A percentile compares a stretch with the other conserved stretches of the same genome.
Evolutionary conservation across 306 rosid species (phyloP).

Genomic region (Cicer cuneatum): DNA sequence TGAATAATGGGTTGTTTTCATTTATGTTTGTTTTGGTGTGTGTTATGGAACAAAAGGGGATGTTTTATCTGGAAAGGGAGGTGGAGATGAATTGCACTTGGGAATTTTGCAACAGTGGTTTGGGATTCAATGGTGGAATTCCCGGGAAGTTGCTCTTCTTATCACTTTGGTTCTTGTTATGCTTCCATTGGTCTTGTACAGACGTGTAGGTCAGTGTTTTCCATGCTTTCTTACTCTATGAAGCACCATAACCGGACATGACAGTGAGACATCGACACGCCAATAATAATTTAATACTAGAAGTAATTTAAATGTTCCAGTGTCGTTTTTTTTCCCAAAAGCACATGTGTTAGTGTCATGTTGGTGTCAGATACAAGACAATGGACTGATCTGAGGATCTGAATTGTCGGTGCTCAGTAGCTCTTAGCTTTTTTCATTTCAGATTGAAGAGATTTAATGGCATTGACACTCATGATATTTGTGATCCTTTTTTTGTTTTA

Average conservation of each 20-base stretch:
- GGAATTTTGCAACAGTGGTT: constrained; percentile 94
- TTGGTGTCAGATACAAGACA: no score
- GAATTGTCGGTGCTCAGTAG: no score
- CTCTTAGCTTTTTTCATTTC: not conserved
- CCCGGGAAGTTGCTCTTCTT: constrained; percentile 70
- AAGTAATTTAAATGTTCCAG: no score
- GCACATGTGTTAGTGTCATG: no score
- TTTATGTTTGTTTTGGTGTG: not conserved
- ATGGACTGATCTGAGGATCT: no score
- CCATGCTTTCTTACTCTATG: constrained; percentile 6
- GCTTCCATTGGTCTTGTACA: constrained; percentile 74
- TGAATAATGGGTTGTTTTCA: not conserved
- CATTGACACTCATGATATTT: not conserved
- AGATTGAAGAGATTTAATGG: constrained; percentile 4
- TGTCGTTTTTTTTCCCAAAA: no score
- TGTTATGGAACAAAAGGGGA: constrained; percentile 63
- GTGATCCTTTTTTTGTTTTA: not conserved
- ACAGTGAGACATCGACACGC: no score
- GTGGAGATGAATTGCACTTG: constrained; percentile 63
- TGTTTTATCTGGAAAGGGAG: constrained; percentile 71
- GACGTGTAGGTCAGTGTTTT: constrained; percentile 73
- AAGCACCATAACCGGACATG: no score
- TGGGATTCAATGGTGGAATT: constrained; percentile 97
- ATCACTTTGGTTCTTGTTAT: constrained; percentile 62
- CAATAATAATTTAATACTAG: no score